phyloP scores from a whole-genome alignment of 441 rosid genomes.

The Corymbia calophylla region DNA sequence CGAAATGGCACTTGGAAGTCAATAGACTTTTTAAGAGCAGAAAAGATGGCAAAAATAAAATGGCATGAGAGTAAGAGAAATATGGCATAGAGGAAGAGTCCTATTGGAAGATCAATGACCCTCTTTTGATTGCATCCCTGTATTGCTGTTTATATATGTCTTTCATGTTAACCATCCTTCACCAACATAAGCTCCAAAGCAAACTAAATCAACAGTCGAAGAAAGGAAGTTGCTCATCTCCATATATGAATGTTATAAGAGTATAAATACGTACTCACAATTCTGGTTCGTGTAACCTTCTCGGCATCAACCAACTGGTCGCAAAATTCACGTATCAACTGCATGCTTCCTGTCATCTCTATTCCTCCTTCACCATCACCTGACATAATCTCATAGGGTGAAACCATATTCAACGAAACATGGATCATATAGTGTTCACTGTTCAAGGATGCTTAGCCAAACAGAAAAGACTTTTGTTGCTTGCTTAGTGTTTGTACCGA shows the following conservation, averaged over 20 bases:
- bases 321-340: constrained; percentile 76
- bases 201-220: not conserved
- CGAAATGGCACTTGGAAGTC: not conserved
- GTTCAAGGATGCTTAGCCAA: not conserved
- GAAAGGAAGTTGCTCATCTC: not conserved
- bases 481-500: not conserved
- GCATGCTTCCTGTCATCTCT: constrained; percentile 94
- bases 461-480: not conserved
- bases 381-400: constrained; percentile 5
- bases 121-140: not conserved
- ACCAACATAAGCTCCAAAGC: not conserved
- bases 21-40: not conserved
- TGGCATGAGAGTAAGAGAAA: not conserved
- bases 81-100: not conserved
- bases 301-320: constrained; percentile 55
- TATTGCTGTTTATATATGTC: not conserved
- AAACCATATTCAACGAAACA: not conserved
- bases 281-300: constrained; percentile 63
- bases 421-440: not conserved
- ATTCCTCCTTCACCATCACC: constrained; percentile 98
- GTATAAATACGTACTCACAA: constrained; percentile 29
- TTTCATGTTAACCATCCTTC: not conserved
- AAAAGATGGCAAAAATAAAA: not conserved
- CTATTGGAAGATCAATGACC: not conserved
- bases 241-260: not conserved